Evolutionary conservation across 371 early-diverging fungal genomes (phyloP).

Genomic region (Mortierella sp.): DNA sequence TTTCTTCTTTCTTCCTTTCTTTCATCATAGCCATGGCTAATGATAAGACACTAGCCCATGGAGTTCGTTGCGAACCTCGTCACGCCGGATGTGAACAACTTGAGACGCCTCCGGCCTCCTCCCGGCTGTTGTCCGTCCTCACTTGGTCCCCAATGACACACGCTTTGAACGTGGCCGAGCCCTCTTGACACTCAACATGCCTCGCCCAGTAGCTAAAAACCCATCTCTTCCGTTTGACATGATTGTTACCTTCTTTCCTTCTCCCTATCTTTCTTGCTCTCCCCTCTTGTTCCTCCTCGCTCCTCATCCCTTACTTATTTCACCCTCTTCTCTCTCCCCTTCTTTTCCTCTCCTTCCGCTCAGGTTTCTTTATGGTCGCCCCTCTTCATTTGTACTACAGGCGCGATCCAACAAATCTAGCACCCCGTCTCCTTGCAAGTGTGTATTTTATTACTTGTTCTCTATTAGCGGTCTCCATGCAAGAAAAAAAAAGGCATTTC

Average conservation of each 20-base stretch:
- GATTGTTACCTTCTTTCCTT: not conserved
- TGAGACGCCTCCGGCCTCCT: not conserved
- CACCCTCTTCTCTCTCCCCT: not conserved
- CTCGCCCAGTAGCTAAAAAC: not conserved
- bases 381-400: not conserved
- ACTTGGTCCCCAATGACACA: not conserved
- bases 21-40: no score
- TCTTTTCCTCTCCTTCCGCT: not conserved
- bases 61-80: not conserved
- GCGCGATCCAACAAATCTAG: not conserved
- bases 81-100: not conserved
- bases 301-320: conserved; percentile 2
- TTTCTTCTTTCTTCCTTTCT: no score
- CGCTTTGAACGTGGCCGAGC: not conserved
- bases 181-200: not conserved
- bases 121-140: not conserved
- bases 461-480: conserved; percentile 1
- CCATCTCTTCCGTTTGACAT: not conserved
- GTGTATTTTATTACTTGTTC: not conserved
- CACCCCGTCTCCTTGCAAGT: not conserved
- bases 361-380: not conserved
- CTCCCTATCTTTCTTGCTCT: not conserved
- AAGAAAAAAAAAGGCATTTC: not conserved
- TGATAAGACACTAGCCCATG: not conserved
- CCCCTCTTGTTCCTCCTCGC: not conserved